Percentiles rank a stretch among this genome's conserved stretches.
Conservation (phyloP, 2,329 filamentous ascomycete genomes). For the Furcasterigmium furcatum region DNA sequence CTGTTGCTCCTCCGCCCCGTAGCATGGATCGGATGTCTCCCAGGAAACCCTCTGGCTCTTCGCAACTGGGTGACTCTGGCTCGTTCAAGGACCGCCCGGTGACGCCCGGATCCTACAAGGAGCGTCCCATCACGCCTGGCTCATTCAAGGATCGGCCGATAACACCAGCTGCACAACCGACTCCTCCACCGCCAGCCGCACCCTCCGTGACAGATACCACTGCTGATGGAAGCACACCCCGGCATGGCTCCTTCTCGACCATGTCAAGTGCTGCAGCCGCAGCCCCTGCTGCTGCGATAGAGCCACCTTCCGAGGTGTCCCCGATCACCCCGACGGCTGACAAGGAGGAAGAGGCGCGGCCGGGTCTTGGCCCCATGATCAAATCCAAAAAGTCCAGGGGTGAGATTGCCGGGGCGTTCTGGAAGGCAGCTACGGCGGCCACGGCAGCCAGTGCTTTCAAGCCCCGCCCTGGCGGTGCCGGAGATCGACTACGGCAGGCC, state of each 20-base stretch:
- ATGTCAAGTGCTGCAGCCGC: conserved; percentile 15
- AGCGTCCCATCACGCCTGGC: conserved; percentile 9
- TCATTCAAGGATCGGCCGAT: conserved; percentile 8
- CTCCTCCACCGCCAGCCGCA: neutral
- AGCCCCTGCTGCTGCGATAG: conserved; percentile 18
- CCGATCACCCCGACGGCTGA: conserved; percentile 3
- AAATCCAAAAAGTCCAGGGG: conserved; percentile 70
- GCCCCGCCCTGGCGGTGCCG: conserved; percentile 82
- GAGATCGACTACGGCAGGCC: conserved; percentile 68
- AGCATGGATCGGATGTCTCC: conserved; percentile 46
- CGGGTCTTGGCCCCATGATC: conserved; percentile 87
- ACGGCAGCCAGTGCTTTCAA: conserved; percentile 63
- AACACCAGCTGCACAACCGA: neutral
- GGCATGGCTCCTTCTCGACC: conserved; percentile 5
- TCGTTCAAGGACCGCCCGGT: conserved; percentile 29
- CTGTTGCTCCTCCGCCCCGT: conserved; percentile 44
- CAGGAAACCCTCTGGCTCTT: conserved; percentile 37
- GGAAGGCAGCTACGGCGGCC: conserved; percentile 75
- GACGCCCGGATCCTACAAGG: conserved; percentile 11
- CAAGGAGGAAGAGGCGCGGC: conserved; percentile 46
- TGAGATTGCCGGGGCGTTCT: conserved; percentile 73
- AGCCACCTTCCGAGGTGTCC: conserved; percentile 9
- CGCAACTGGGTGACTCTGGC: conserved; percentile 24
- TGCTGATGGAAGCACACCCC: neutral
- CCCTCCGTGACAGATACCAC: neutral